A percentile compares a stretch with the other conserved stretches of the same genome.
These are phyloP conservation scores for Xylaria sp. DNA, from an alignment of 2,329 filamentous ascomycete genomes.

Conservation along the genomic window DNA sequence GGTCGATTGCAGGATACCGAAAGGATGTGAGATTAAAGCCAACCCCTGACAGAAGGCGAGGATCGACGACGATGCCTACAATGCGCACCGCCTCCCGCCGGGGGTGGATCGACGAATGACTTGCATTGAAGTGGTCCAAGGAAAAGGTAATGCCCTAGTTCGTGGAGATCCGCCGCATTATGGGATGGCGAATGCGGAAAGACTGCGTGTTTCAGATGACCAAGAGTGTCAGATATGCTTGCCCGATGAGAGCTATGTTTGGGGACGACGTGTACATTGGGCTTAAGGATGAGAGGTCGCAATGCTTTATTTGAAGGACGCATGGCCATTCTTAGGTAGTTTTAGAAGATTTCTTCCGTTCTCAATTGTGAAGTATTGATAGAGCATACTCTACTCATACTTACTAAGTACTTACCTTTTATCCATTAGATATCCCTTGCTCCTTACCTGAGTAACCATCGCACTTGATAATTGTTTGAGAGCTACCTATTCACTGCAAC, in stretches of 20 bases:
- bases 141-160: conserved; percentile 4
- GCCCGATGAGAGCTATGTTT: conserved; percentile 12
- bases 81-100: conserved; percentile 30
- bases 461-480: conserved; percentile 5
- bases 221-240: conserved; percentile 17
- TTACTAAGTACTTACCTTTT: background rate
- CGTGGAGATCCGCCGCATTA: conserved; percentile 16
- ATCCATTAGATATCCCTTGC: too few species aligned
- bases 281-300: background rate
- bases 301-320: conserved; percentile 32
- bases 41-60: conserved; percentile 23
- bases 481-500: conserved; percentile 6
- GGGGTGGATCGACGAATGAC: conserved; percentile 28
- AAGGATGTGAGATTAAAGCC: conserved; percentile 26
- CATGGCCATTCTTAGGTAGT: background rate
- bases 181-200: conserved; percentile 30
- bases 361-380: background rate
- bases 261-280: conserved; percentile 18
- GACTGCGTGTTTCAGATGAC: conserved; percentile 35
- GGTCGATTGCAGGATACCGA: conserved; percentile 13
- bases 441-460: background rate
- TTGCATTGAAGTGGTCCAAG: conserved; percentile 16
- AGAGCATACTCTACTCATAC: background rate
- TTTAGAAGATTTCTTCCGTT: conserved; percentile 1
- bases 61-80: conserved; percentile 31